Evolutionary conservation across 2,329 filamentous ascomycete genomes (phyloP), one percentile per base, ranked within the genome.

Genomic region (Fusarium brevicatenulatum): DNA sequence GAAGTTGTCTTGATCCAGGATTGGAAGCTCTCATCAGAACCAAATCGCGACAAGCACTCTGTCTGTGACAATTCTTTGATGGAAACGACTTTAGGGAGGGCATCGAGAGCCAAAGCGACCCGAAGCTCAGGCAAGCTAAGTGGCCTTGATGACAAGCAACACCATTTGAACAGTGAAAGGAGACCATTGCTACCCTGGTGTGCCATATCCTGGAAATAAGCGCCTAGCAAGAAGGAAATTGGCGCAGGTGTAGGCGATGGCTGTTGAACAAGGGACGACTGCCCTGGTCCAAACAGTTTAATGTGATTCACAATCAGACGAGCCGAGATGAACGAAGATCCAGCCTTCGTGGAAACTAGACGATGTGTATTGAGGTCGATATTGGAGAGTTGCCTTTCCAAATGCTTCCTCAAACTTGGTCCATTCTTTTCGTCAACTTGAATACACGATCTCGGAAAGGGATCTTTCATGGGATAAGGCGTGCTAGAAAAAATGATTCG

Each of bases 161-260:
- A 19, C 62, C 56, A 64, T 4, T 9, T 44, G 5, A 63, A 18
- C 3, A 64, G 61, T 19, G 37, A 39, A 25, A 13, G 4, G 5
- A 39, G n/a, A 9, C 37, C 34, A 28, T 39, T 39, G 7, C 28
- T 64, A 0, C 39, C 25, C 7, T 62, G 62, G 16, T 53, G 39
- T 30, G n/a, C 25, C 39, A 64, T 50, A 13, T 21, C 34, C n/a
- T 64, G 46, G 57, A 64, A 64, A 13, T 64, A 64, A 32, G 34
- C 57, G 0, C 32, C 25, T 23, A 64, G 15, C 16, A 63, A 43
- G 11, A 63, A 64, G 15, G 39, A 39, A 5, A 64, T 15, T 9
- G 57, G n/a, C 4, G 44, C 39, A 2, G 57, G 62, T 9, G 57
- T 64, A 12, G 44, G 44, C 3, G 57, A 52, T 18, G 56, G 39